Evolutionary conservation across 495 filamentous ascomycete genomes (phyloP), one percentile per base, ranked within the genome.

Genomic region (Aspergillus biplanus): DNA sequence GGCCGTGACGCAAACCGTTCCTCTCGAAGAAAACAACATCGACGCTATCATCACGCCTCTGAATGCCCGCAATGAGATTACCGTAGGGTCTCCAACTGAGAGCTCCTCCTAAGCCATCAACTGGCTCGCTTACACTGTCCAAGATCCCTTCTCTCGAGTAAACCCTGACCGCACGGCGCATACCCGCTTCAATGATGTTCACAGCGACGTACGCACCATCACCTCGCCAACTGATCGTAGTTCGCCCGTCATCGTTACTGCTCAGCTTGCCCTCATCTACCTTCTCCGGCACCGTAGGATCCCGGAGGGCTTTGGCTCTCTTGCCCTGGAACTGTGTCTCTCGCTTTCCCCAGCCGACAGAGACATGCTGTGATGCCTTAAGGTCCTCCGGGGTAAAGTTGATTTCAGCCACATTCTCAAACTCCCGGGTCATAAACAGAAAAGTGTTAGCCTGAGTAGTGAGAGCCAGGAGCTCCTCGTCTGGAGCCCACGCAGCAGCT

Each of bases 261-360:
- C 90, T 96, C 33, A 93, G 73, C 13, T 85, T 77, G 33, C 95
- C 95, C 70, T 92, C 88, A 63, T 97, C 95, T 18, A 97, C 86
- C 72, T 90, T 92, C 74, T 97, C 94, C 0, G 95, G 95, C 57
- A 99, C 89, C 18, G 95, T 99, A 15, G 95, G 95, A 72, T 99
- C 95, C 58, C 90, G 83, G 42, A 98, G 82, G 33, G 91, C 91
- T 72, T 92, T 95, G 39, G 93, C 95, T 69, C 92, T 87, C 71
- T 91, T 93, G 54, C 95, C 95, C 70, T 97, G 90, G 70, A 99
- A 99, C 76, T 99, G 95, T 6, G 95, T 99, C 75, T 99, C 95
- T 71, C 89, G 88, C 80, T 98, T 98, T 63, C 95, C 95, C 95
- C 95, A 99, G 56, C 95, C 95, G 27, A 99, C 95, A 18, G 93